A percentile compares a stretch with the other conserved stretches of the same genome.
Conservation (phyloP, 2,329 filamentous ascomycete genomes). For the Colletotrichum sp. region DNA sequence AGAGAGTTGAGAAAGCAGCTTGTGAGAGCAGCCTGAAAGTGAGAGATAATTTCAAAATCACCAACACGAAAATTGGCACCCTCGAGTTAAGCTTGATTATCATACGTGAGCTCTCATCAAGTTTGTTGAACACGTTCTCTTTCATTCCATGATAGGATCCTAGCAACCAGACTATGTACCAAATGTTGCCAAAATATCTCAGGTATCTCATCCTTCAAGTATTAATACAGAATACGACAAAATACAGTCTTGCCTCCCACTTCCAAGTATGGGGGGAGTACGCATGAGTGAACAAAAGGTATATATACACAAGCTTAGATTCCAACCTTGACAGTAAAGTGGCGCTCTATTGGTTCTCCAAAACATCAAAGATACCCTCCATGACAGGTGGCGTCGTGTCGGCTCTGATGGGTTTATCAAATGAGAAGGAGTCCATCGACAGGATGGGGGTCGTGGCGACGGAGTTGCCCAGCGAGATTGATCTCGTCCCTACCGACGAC, state of each 20-base stretch:
- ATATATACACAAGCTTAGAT: background rate
- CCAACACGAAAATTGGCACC: background rate
- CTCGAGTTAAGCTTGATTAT: background rate
- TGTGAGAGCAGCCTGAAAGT: background rate
- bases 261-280: background rate
- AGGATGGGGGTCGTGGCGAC: background rate
- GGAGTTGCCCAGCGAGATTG: background rate
- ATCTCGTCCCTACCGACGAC: background rate
- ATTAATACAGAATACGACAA: background rate
- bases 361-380: conserved; percentile 17
- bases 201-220: background rate
- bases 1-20: background rate
- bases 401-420: background rate
- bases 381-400: conserved; percentile 1
- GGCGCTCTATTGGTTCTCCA: conserved; percentile 3
- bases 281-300: background rate
- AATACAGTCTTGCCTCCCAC: background rate
- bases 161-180: background rate
- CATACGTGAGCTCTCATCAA: background rate
- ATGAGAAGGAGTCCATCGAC: background rate
- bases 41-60: background rate
- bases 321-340: background rate
- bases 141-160: background rate
- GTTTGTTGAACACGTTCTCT: background rate
- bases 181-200: background rate